Base-by-base conservation (phyloP, 108 stramenopile species). In the Cyclotella kingstonii region DNA sequence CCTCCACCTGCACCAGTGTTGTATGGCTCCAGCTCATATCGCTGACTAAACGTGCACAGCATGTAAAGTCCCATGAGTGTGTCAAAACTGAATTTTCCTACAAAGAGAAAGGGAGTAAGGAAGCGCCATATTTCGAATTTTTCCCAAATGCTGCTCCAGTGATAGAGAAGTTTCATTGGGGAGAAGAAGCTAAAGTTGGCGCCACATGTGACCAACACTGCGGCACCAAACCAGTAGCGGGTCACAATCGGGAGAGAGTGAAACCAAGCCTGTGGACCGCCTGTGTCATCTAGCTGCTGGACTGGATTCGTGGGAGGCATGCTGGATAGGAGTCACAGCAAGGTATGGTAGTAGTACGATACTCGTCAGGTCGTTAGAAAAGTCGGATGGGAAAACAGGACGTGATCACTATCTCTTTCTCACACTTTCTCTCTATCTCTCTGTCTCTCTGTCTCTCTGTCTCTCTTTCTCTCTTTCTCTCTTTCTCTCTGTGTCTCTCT, bases 1-100 rank as follows among this genome's bases (percentile, higher is more conserved):
- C 77, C 75, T 10, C 85, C 85, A 36, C 88, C 88, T 0, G 81
- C 94, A 14, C 94, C 94, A 12, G 91, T 95, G 68, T 95, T 93
- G 83, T 86, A 90, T 5, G 91, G 89, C 17, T 84, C 86, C 45
- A 50, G 43, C 56, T 93, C 91, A 69, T 93, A 90, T 59, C 82
- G 60, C 52, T 85, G 72, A 34, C 77, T 79, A 54, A 85, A 90
- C 23, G 62, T 68, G 5, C 80, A 70, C 47, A 88, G 40, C 85
- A 87, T 80, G 50, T 84, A 88, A 6, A 81, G 45, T n/a, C 74
- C 60, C 53, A 93, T 84, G 38, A 93, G 53, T 18, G 86, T 90
- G 31, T 69, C 63, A 60, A 90, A 86, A 34, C 68, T 60, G 44
- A 90, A 90, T 19, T 50, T 39, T n/a, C 91, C 91, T 4, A 82